phyloP scores from a whole-genome alignment of 352 stramenopile species.

The Plasmopara viticola region DNA sequence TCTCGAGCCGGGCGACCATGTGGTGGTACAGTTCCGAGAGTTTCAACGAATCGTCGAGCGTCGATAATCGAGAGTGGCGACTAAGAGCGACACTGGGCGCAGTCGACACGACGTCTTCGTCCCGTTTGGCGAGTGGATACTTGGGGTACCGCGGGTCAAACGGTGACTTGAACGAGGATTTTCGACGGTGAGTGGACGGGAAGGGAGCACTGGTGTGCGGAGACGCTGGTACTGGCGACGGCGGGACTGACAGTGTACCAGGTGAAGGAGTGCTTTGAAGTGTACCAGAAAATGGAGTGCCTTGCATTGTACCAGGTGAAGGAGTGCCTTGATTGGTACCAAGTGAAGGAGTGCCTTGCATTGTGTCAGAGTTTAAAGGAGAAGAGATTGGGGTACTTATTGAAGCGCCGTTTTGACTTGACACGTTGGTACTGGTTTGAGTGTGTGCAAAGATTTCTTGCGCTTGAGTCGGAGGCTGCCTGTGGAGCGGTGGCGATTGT shows the following conservation, averaged over 20 bases:
- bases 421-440: background rate
- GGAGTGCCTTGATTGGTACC: too few relatives aligned
- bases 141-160: conserved; percentile 24
- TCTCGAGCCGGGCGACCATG: conserved; percentile 66
- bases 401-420: too few relatives aligned
- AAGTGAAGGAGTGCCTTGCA: background rate
- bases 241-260: too few relatives aligned
- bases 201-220: conserved; percentile 1
- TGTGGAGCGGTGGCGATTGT: background rate
- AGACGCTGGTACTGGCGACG: background rate
- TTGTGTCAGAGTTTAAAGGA: background rate
- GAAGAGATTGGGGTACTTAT: too few relatives aligned
- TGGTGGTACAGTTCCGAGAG: conserved; percentile 83
- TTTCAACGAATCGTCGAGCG: conserved; percentile 49
- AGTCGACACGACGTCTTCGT: conserved; percentile 28
- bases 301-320: background rate
- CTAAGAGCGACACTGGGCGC: conserved; percentile 27
- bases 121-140: conserved; percentile 18
- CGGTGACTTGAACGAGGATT: conserved; percentile 17
- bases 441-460: background rate
- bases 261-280: too few relatives aligned
- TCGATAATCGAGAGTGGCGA: conserved; percentile 36
- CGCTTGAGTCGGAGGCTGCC: background rate
- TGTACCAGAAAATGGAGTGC: background rate
- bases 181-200: conserved; percentile 12